Conservation (phyloP, 352 stramenopile genomes). For the Globisporangium camurandrum region DNA sequence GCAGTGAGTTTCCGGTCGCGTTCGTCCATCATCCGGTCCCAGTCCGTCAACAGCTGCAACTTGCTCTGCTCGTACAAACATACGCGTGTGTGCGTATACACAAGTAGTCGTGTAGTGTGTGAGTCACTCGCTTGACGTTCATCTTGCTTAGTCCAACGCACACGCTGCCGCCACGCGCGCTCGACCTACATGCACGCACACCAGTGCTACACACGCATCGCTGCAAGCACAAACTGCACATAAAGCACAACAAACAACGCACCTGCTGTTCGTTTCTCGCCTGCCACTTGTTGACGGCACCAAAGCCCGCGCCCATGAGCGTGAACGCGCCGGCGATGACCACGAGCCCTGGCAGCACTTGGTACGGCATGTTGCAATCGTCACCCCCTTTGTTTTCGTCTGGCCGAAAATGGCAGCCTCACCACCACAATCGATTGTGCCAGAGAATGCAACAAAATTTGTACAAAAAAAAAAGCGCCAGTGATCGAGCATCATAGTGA, state of each 20-base stretch:
- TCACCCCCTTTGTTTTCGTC: background rate
- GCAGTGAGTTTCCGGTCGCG: slow-evolving; percentile 60
- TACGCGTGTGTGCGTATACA: background rate
- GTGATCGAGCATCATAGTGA: too few relatives aligned
- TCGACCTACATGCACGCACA: background rate
- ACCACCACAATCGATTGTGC: slow-evolving; percentile 10
- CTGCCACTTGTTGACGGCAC: slow-evolving; percentile 69
- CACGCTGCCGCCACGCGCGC: background rate
- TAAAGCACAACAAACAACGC: slow-evolving; percentile 12
- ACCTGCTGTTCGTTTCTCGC: slow-evolving; percentile 67
- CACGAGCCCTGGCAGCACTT: slow-evolving; percentile 72
- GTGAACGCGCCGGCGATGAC: slow-evolving; percentile 74
- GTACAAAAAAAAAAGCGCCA: too few relatives aligned
- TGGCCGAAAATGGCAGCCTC: slow-evolving; percentile 5
- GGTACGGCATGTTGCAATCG: slow-evolving; percentile 78
- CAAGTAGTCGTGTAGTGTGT: background rate
- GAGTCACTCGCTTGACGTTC: background rate
- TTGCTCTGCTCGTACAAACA: slow-evolving; percentile 39
- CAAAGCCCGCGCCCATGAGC: slow-evolving; percentile 65
- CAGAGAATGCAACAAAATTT: background rate
- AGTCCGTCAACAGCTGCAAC: slow-evolving; percentile 67
- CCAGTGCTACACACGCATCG: background rate
- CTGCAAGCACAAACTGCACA: background rate
- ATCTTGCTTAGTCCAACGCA: background rate
- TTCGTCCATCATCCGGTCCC: slow-evolving; percentile 79